phyloP scores from a whole-genome alignment of 2,329 filamentous ascomycete genomes.

The Claviceps pusilla region DNA sequence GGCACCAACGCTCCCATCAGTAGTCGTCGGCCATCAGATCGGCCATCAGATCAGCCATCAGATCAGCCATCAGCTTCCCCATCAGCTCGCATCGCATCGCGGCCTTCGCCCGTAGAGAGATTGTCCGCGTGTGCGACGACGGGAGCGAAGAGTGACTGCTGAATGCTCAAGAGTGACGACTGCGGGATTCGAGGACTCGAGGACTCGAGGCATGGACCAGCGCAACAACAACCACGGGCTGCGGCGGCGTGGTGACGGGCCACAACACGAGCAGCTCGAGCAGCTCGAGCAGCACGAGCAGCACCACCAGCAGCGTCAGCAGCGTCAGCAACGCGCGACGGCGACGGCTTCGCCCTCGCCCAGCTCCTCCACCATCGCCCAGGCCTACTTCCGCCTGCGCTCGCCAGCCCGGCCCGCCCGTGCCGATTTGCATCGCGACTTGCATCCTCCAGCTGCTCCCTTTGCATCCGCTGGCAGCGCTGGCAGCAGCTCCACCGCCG shows the following conservation, averaged over 20 bases:
- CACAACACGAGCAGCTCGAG: slow-evolving; percentile 9
- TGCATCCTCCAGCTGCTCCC: slow-evolving; percentile 15
- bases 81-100: background rate
- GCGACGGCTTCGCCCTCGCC: background rate
- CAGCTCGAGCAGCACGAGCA: background rate
- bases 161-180: too few species aligned
- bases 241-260: slow-evolving; percentile 12
- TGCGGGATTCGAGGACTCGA: background rate
- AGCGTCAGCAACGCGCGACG: background rate
- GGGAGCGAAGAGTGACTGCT: too few species aligned
- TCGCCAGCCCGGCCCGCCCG: slow-evolving; percentile 27
- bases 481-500: slow-evolving; percentile 13
- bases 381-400: slow-evolving; percentile 29
- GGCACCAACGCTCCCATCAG: too few species aligned
- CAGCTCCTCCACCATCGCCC: slow-evolving; percentile 2
- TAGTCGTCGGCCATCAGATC: too few species aligned
- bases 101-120: background rate
- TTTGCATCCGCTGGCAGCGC: slow-evolving; percentile 16
- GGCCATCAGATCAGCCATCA: too few species aligned
- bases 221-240: slow-evolving; percentile 20
- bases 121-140: background rate
- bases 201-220: background rate
- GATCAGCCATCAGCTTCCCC: too few species aligned
- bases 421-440: slow-evolving; percentile 20
- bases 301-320: background rate